A percentile compares a stretch with the other conserved stretches of the same genome.
Evolutionary conservation across 2,329 filamentous ascomycete species (phyloP).

Genomic region (Emmonsiellopsis sp.): DNA sequence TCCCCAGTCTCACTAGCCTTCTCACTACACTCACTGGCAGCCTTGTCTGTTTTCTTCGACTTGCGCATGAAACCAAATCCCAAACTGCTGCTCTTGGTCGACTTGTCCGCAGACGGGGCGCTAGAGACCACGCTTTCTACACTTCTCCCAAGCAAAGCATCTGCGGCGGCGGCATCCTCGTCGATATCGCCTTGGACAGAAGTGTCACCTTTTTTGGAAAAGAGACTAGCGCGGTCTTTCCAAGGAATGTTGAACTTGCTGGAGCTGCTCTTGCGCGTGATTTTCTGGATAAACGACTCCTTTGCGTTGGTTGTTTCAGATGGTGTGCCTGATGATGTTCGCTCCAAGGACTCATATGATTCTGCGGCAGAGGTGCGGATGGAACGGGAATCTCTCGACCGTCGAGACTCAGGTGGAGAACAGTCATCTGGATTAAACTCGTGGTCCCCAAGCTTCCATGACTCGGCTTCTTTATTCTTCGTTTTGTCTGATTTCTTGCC

Average conservation of each 20-base stretch:
- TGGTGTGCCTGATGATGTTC: slow-evolving; percentile 33
- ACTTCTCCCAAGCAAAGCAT: slow-evolving; percentile 34
- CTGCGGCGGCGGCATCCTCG: slow-evolving; percentile 28
- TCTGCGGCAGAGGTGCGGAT: slow-evolving; percentile 37
- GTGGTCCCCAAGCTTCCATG: slow-evolving; percentile 15
- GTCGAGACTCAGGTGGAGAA: slow-evolving; percentile 36
- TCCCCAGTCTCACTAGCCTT: slow-evolving; percentile 35
- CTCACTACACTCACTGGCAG: slow-evolving; percentile 34
- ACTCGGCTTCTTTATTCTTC: slow-evolving; percentile 20
- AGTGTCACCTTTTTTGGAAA: slow-evolving; percentile 36
- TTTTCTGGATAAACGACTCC: slow-evolving; percentile 43
- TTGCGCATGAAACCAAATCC: slow-evolving; percentile 40
- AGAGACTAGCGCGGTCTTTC: slow-evolving; percentile 40
- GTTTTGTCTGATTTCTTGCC: slow-evolving; percentile 39
- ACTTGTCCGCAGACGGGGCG: slow-evolving; percentile 33
- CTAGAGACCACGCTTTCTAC: slow-evolving; percentile 33
- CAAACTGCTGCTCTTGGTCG: slow-evolving; percentile 33
- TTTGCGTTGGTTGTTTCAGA: slow-evolving; percentile 32
- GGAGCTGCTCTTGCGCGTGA: slow-evolving; percentile 41
- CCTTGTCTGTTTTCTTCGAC: slow-evolving; percentile 34
- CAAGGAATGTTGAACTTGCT: slow-evolving; percentile 43
- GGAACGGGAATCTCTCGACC: slow-evolving; percentile 35
- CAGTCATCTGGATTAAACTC: slow-evolving; percentile 26
- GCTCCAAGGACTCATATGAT: slow-evolving; percentile 39
- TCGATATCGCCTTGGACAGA: slow-evolving; percentile 29